phyloP scores from a whole-genome alignment of 106 monocot species.

The Allium cepa region DNA sequence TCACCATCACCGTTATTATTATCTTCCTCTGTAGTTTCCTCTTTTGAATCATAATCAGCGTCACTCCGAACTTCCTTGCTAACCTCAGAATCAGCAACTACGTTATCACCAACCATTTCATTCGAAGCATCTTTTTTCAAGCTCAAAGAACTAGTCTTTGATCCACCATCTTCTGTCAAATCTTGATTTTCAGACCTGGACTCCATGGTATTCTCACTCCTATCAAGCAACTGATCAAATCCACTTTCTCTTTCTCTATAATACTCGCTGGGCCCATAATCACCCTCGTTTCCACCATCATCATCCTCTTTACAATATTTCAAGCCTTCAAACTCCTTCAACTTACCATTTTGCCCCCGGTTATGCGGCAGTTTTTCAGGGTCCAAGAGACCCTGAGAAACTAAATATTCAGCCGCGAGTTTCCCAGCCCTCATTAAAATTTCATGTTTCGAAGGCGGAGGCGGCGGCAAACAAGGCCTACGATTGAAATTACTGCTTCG shows the following conservation, averaged over 20 bases:
- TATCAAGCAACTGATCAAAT: slow-evolving; percentile 19
- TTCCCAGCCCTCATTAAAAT: slow-evolving; percentile 77
- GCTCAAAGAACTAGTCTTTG: slow-evolving; percentile 44
- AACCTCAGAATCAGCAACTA: not conserved
- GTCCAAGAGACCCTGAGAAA: slow-evolving; percentile 55
- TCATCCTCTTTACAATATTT: slow-evolving; percentile 32
- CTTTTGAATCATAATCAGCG: slow-evolving; percentile 17
- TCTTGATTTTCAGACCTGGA: slow-evolving; percentile 35
- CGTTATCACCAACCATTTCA: slow-evolving; percentile 19
- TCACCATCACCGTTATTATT: slow-evolving; percentile 1
- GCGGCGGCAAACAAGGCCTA: not conserved
- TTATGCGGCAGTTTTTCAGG: slow-evolving; percentile 19
- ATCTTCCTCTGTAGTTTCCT: slow-evolving; percentile 6
- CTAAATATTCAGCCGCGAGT: slow-evolving; percentile 84
- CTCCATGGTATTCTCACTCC: slow-evolving; percentile 26
- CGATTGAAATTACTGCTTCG: not conserved
- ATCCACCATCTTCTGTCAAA: slow-evolving; percentile 38
- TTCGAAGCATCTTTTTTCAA: slow-evolving; percentile 30
- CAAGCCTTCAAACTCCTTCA: slow-evolving; percentile 22
- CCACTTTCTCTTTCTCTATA: slow-evolving; percentile 24
- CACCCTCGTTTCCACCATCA: slow-evolving; percentile 30
- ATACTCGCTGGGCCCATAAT: slow-evolving; percentile 20
- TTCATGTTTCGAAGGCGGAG: slow-evolving; percentile 25
- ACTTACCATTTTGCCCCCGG: slow-evolving; percentile 10
- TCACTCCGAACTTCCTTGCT: slow-evolving; percentile 22